Conservation (phyloP, 2,329 filamentous ascomycete species). For the Aaosphaeria pasadenensis region DNA sequence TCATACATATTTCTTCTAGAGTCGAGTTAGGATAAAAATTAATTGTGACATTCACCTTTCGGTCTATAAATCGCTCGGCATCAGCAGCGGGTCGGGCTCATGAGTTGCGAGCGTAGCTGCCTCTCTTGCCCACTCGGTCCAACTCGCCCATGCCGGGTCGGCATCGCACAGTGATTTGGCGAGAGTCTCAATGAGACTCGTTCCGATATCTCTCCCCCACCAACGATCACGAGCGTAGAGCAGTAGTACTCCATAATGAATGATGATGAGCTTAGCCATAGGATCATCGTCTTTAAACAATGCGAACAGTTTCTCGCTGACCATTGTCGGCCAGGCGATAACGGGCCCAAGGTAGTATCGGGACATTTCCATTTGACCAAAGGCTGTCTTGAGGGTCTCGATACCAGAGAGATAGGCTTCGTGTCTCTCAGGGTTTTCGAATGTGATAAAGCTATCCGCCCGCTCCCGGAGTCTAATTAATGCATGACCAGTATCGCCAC, state of each 20-base stretch:
- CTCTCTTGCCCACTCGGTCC: not conserved
- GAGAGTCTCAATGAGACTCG: constrained; percentile 3
- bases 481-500: not conserved
- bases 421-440: not conserved
- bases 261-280: constrained; percentile 7
- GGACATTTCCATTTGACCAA: not conserved
- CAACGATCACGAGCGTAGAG: constrained; percentile 5
- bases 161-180: constrained; percentile 1
- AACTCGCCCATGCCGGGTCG: constrained; percentile 3
- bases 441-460: not conserved
- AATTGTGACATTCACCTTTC: no score
- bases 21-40: no score
- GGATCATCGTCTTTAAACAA: constrained; percentile 5
- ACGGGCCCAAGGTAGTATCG: constrained; percentile 1
- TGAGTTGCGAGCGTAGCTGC: constrained; percentile 2
- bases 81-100: not conserved
- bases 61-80: no score
- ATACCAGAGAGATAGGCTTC: constrained; percentile 2
- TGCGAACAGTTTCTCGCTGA: constrained; percentile 4
- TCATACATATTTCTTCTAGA: no score
- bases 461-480: constrained; percentile 1
- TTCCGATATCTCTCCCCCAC: constrained; percentile 6
- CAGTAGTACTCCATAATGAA: constrained; percentile 9
- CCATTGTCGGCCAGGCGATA: constrained; percentile 6
- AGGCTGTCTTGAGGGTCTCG: constrained; percentile 1